Evolutionary conservation across 768 basidiomycete genomes (phyloP).

Genomic region (Glaciozyma martinii): DNA sequence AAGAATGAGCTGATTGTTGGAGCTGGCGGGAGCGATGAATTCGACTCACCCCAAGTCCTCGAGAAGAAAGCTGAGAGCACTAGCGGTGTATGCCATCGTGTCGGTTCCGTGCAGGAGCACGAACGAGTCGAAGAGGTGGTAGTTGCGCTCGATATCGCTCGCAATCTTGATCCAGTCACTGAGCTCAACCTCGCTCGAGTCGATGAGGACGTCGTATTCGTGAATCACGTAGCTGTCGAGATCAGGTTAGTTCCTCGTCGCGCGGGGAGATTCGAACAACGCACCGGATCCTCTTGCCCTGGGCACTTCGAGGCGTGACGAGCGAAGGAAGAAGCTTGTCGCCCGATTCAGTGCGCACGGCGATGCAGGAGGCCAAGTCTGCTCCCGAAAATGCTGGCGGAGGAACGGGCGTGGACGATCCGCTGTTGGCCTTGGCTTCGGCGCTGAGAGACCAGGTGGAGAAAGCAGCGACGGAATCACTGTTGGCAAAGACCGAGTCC

Average conservation of each 20-base stretch:
- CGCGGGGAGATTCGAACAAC: conserved; percentile 61
- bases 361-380: conserved; percentile 28
- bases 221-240: conserved; percentile 22
- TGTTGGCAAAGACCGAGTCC: conserved; percentile 75
- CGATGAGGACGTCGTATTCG: conserved; percentile 78
- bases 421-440: conserved; percentile 15
- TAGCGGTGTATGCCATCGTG: conserved; percentile 60
- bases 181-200: conserved; percentile 78
- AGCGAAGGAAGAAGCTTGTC: conserved; percentile 35
- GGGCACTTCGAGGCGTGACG: conserved; percentile 68
- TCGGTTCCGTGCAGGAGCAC: conserved; percentile 77
- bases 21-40: conserved; percentile 56
- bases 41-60: conserved; percentile 82
- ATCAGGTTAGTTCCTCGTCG: conserved; percentile 36
- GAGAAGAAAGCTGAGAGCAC: conserved; percentile 78
- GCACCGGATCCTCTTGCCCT: conserved; percentile 68
- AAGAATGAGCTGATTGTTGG: conserved; percentile 47
- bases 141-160: conserved; percentile 87
- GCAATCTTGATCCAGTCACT: conserved; percentile 57
- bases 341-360: conserved; percentile 23
- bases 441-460: conserved; percentile 53
- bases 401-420: conserved; percentile 42
- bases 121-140: conserved; percentile 75
- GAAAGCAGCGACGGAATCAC: conserved; percentile 67
- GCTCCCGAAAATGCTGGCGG: conserved; percentile 15